Evolutionary conservation across 2,329 filamentous ascomycete genomes (phyloP).

Genomic region (Neofusicoccum laricinum): DNA sequence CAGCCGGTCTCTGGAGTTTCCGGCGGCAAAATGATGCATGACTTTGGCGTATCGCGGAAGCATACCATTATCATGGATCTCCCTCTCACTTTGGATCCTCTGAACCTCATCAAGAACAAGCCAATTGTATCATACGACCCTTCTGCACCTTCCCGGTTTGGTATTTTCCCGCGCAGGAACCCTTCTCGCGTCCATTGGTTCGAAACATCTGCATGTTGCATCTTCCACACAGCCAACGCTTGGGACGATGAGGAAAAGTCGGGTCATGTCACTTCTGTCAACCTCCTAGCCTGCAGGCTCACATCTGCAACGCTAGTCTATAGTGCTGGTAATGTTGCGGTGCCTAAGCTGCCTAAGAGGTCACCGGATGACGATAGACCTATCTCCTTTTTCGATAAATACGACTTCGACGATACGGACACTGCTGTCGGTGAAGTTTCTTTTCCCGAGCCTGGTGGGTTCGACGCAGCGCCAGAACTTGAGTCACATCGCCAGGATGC

Average conservation of each 20-base stretch:
- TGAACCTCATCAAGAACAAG: conserved; percentile 56
- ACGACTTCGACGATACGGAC: conserved; percentile 32
- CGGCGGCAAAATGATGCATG: conserved; percentile 72
- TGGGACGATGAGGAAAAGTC: conserved; percentile 55
- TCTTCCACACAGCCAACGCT: conserved; percentile 70
- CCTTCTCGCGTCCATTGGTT: conserved; percentile 63
- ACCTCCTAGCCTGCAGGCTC: conserved; percentile 64
- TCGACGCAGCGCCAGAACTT: conserved; percentile 27
- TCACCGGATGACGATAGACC: conserved; percentile 24
- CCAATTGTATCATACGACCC: conserved; percentile 61
- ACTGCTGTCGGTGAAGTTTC: conserved; percentile 2
- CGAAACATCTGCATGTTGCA: conserved; percentile 64
- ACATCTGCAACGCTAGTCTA: conserved; percentile 66
- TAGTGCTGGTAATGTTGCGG: conserved; percentile 60
- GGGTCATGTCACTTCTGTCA: conserved; percentile 47
- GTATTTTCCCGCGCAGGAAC: conserved; percentile 62
- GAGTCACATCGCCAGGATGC: conserved; percentile 24
- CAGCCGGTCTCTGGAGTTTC: conserved; percentile 58
- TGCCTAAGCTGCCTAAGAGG: conserved; percentile 41
- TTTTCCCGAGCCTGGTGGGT: neutral
- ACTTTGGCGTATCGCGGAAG: conserved; percentile 64
- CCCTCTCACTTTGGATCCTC: conserved; percentile 62
- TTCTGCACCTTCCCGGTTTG: conserved; percentile 58
- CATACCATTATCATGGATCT: conserved; percentile 69
- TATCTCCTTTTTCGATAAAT: conserved; percentile 48